A percentile compares a stretch with the other conserved stretches of the same genome.
These are phyloP conservation scores for Cyclotella distinguenda DNA, from an alignment of 108 stramenopile species.

Conservation along the genomic window DNA sequence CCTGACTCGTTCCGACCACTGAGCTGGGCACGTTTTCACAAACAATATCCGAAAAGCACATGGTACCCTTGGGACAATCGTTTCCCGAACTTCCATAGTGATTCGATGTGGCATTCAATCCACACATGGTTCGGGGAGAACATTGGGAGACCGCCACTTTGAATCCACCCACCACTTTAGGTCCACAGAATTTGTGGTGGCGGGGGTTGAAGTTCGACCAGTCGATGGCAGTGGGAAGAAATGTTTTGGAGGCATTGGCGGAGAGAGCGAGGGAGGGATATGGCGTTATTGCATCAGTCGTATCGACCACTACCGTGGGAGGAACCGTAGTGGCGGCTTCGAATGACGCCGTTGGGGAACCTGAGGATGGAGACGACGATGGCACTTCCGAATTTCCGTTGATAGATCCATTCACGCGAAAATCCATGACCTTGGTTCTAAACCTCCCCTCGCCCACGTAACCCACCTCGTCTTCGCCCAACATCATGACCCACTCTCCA, in stretches of 20 bases:
- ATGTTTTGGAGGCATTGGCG: neutral
- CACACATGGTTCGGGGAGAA: neutral
- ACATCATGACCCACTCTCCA: neutral
- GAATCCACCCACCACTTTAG: constrained; percentile 15
- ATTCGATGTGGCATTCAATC: neutral
- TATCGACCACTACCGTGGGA: too few species aligned
- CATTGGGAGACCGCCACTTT: constrained; percentile 8
- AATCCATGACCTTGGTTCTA: neutral
- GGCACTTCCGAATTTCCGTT: too few species aligned
- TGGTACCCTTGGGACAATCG: constrained; percentile 7
- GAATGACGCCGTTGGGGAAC: too few species aligned
- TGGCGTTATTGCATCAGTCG: neutral
- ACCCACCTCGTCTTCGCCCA: neutral
- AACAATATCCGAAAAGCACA: constrained; percentile 14
- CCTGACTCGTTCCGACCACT: too few species aligned
- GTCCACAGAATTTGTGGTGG: constrained; percentile 18
- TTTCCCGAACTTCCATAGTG: constrained; percentile 10
- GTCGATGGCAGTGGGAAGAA: neutral
- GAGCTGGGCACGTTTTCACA: constrained; percentile 13
- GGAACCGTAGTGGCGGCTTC: too few species aligned
- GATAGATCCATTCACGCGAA: too few species aligned
- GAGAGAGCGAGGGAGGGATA: neutral
- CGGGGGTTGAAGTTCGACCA: constrained; percentile 4
- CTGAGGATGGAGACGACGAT: too few species aligned
- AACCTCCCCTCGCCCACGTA: neutral